Conservation (phyloP, 768 basidiomycete genomes). For the Suillus plorans region DNA sequence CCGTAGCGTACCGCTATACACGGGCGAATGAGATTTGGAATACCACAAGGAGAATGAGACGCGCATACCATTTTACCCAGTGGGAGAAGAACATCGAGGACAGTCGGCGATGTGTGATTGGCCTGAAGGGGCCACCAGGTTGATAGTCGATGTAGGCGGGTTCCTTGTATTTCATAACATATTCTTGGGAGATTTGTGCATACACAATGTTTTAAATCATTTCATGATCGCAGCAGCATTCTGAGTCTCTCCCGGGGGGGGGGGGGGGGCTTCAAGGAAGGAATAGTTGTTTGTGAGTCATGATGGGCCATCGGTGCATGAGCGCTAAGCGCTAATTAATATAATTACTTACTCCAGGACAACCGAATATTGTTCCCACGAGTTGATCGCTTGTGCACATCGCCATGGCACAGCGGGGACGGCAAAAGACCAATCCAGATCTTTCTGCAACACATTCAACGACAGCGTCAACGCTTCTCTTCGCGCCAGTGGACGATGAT, state of each 20-base stretch:
- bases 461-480: constrained; percentile 7
- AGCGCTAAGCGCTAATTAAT: too few species aligned
- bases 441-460: constrained; percentile 3
- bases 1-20: not conserved
- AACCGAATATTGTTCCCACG: not conserved
- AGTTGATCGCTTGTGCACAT: not conserved
- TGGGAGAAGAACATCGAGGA: not conserved
- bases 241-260: too few species aligned
- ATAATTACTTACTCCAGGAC: not conserved
- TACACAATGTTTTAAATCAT: too few species aligned
- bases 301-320: too few species aligned
- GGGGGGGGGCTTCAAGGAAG: too few species aligned
- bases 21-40: not conserved
- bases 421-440: constrained; percentile 2
- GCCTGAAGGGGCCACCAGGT: not conserved
- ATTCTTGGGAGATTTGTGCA: too few species aligned
- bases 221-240: too few species aligned
- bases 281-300: too few species aligned
- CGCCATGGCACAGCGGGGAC: constrained; percentile 3
- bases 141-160: not conserved
- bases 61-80: not conserved
- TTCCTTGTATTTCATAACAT: too few species aligned
- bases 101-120: not conserved
- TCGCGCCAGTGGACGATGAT: constrained; percentile 20
- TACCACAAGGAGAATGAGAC: not conserved